A percentile compares a stretch with the other conserved stretches of the same genome.
Evolutionary conservation across 768 basidiomycete genomes (phyloP).

Genomic region (Suillus subalutaceus): DNA sequence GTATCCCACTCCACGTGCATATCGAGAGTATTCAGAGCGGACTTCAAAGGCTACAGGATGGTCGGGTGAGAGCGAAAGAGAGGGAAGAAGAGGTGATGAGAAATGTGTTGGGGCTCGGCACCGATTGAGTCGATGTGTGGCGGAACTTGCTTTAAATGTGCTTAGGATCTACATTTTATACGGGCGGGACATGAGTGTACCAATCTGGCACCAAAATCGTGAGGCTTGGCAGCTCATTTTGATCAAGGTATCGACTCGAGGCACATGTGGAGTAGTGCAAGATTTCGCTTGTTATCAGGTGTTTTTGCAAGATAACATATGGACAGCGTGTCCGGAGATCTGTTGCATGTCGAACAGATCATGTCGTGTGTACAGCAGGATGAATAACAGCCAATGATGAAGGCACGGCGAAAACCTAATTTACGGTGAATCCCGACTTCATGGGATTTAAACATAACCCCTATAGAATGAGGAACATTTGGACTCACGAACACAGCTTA

Average conservation of each 20-base stretch:
- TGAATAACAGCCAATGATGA: neutral
- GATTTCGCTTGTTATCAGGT: neutral
- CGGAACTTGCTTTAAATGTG: neutral
- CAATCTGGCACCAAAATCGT: neutral
- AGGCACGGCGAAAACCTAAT: neutral
- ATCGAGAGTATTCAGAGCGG: slow-evolving; percentile 72
- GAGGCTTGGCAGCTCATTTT: neutral
- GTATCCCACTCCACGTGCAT: slow-evolving; percentile 72
- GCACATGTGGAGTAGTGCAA: neutral
- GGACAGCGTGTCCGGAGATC: neutral
- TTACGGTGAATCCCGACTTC: neutral
- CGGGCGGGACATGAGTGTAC: neutral
- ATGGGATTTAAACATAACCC: neutral
- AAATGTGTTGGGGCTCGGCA: slow-evolving; percentile 23
- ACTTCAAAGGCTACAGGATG: slow-evolving; percentile 56
- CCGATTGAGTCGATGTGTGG: slow-evolving; percentile 10
- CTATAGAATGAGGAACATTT: too few relatives aligned
- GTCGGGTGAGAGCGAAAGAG: slow-evolving; percentile 52
- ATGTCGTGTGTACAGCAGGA: neutral
- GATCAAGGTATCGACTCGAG: neutral
- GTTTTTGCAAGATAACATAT: neutral
- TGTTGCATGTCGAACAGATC: neutral
- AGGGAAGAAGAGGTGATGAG: slow-evolving; percentile 42
- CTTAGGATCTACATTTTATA: neutral
- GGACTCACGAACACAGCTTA: slow-evolving; percentile 2